Evolutionary conservation across 106 monocot genomes (phyloP).

Genomic region (Acanthochlamys bracteata): DNA sequence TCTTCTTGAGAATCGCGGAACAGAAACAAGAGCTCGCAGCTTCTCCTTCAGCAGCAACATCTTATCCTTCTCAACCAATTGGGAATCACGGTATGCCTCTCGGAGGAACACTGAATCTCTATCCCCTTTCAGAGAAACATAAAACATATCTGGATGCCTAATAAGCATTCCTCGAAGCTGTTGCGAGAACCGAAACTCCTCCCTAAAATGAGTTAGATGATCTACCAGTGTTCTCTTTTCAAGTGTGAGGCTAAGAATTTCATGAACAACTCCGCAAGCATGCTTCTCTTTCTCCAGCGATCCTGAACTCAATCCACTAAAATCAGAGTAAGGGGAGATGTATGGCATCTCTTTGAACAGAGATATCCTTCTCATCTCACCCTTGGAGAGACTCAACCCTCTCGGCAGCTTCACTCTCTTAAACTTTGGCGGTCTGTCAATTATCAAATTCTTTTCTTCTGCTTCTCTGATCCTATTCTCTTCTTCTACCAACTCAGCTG

Average conservation of each 20-base stretch:
- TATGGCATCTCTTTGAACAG: conserved; percentile 75
- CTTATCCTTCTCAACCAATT: conserved; percentile 78
- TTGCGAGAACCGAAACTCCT: conserved; percentile 91
- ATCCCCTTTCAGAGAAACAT: conserved; percentile 88
- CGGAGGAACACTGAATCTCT: conserved; percentile 96
- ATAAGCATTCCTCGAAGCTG: conserved; percentile 88
- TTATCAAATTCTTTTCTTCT: conserved; percentile 77
- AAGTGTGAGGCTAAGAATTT: conserved; percentile 78
- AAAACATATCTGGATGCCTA: conserved; percentile 95
- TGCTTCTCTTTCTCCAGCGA: conserved; percentile 81
- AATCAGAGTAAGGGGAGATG: conserved; percentile 88
- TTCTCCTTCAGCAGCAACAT: conserved; percentile 82
- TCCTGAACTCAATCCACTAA: conserved; percentile 54
- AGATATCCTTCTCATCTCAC: conserved; percentile 67
- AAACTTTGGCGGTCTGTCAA: conserved; percentile 76
- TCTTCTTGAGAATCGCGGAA: conserved; percentile 49
- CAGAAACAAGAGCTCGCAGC: conserved; percentile 67
- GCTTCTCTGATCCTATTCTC: conserved; percentile 59
- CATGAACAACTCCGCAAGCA: conserved; percentile 82
- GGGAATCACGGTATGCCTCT: conserved; percentile 81
- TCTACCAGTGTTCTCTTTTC: conserved; percentile 93
- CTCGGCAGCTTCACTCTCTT: conserved; percentile 68
- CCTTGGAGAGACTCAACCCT: conserved; percentile 77
- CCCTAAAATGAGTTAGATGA: conserved; percentile 92
- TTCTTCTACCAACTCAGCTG: conserved; percentile 63